A percentile compares a stretch with the other conserved stretches of the same genome.
phyloP scores from a whole-genome alignment of 805 yeast species.

The Zygoascus flipseniorum region DNA sequence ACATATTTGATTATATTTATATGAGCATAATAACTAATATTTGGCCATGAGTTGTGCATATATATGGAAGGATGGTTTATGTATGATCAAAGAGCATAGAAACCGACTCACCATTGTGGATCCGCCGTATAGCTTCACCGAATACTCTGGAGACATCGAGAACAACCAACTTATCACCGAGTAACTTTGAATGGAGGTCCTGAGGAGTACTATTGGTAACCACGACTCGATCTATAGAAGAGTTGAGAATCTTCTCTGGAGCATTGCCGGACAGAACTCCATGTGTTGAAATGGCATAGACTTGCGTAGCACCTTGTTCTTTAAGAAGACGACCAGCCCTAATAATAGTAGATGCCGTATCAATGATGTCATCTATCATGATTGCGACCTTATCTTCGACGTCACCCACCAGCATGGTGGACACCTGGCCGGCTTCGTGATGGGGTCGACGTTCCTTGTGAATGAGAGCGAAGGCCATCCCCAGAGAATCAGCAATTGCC shows the following conservation, averaged over 20 bases:
- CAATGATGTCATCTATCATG: constrained; percentile 88
- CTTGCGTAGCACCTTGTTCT: constrained; percentile 84
- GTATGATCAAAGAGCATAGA: constrained; percentile 86
- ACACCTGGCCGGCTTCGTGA: constrained; percentile 32
- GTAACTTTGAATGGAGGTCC: constrained; percentile 39
- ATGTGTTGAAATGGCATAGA: constrained; percentile 84
- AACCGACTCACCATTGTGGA: constrained; percentile 94
- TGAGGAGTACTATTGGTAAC: constrained; percentile 93
- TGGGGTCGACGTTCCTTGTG: constrained; percentile 67
- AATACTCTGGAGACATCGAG: constrained; percentile 82
- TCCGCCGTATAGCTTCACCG: constrained; percentile 92
- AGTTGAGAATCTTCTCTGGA: constrained; percentile 52
- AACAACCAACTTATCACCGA: constrained; percentile 63
- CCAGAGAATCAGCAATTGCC: constrained; percentile 82
- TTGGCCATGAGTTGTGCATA: neutral
- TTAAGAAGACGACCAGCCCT: constrained; percentile 87
- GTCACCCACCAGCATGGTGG: constrained; percentile 91
- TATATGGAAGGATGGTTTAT: neutral
- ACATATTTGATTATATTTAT: no score
- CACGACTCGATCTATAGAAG: constrained; percentile 73
- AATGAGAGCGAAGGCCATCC: constrained; percentile 84
- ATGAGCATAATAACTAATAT: neutral
- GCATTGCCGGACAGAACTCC: constrained; percentile 94
- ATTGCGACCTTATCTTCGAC: constrained; percentile 81
- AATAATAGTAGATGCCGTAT: constrained; percentile 85